phyloP scores from a whole-genome alignment of 1,284 basidiomycete genomes.

The Cryptococcus floricola region DNA sequence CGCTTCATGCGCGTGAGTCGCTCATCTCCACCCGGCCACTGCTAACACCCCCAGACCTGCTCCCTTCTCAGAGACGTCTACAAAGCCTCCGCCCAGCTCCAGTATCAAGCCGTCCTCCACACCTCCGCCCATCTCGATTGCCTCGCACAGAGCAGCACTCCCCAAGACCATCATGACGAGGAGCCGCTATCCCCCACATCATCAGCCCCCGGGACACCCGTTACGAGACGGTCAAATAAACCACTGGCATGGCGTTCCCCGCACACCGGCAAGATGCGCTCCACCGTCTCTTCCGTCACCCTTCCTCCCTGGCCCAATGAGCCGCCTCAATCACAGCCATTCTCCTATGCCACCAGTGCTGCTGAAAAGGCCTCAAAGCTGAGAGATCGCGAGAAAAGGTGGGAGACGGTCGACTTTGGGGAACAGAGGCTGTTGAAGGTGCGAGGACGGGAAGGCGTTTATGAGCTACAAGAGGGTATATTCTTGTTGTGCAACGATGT shows the following conservation, averaged over 20 bases:
- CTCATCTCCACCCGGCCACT: neutral
- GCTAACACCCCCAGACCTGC: slow-evolving; percentile 18
- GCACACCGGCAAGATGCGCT: slow-evolving; percentile 14
- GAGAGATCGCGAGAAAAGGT: slow-evolving; percentile 28
- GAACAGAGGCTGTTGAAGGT: slow-evolving; percentile 23
- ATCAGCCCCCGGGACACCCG: neutral
- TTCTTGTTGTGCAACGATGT: slow-evolving; percentile 45
- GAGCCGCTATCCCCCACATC: neutral
- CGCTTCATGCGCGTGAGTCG: slow-evolving; percentile 22
- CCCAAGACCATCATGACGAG: neutral
- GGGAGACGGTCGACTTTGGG: slow-evolving; percentile 26
- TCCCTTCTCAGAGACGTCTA: slow-evolving; percentile 13
- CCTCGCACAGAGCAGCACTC: neutral
- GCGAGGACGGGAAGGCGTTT: slow-evolving; percentile 40
- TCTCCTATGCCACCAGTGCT: slow-evolving; percentile 1
- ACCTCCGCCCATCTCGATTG: slow-evolving; percentile 30
- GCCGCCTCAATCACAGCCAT: slow-evolving; percentile 14
- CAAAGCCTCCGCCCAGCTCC: slow-evolving; percentile 16
- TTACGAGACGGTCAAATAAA: neutral
- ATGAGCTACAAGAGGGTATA: slow-evolving; percentile 49
- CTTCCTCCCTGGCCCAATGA: slow-evolving; percentile 18
- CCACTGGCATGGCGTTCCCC: slow-evolving; percentile 16
- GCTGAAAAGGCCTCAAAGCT: slow-evolving; percentile 29
- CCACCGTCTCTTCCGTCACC: slow-evolving; percentile 14
- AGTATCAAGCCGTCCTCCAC: slow-evolving; percentile 26